Percentiles rank a stretch among this genome's conserved stretches.
Conservation (phyloP, 495 filamentous ascomycete species). For the Neurospora sp. region DNA sequence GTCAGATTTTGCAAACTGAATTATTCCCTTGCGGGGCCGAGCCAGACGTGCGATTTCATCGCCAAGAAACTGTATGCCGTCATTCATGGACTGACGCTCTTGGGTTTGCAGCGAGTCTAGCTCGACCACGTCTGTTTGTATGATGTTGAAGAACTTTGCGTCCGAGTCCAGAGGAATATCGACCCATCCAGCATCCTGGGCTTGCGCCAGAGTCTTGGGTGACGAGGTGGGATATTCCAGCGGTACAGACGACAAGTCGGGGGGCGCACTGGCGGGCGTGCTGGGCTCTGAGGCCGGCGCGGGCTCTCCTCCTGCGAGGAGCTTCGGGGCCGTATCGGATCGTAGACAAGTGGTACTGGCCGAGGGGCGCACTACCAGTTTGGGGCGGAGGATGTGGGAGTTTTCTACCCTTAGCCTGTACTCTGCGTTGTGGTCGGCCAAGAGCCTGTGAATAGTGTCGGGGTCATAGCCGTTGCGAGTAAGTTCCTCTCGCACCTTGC, state of each 20-base stretch:
- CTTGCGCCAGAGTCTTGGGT: neutral
- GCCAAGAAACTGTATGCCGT: constrained; percentile 45
- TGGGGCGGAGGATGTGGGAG: constrained; percentile 15
- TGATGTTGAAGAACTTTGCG: constrained; percentile 55
- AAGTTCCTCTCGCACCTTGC: constrained; percentile 53
- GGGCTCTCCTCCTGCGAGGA: constrained; percentile 1
- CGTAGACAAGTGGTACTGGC: neutral
- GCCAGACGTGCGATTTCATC: constrained; percentile 46
- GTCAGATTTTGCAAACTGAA: constrained; percentile 47
- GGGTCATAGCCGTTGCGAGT: constrained; percentile 48
- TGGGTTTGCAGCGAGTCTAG: constrained; percentile 48
- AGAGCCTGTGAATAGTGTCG: constrained; percentile 45
- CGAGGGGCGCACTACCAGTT: constrained; percentile 16
- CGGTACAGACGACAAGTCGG: neutral
- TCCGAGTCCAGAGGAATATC: constrained; percentile 59
- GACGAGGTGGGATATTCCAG: neutral
- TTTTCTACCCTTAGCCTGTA: constrained; percentile 35
- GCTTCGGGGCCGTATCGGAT: neutral
- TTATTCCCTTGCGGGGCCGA: constrained; percentile 32
- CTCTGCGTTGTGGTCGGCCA: constrained; percentile 31
- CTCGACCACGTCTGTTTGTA: constrained; percentile 49
- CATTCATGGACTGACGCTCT: constrained; percentile 45
- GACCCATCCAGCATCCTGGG: constrained; percentile 27
- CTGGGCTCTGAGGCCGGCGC: neutral
- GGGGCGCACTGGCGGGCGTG: neutral